These are phyloP conservation scores for Marsdenia floribunda DNA, from an alignment of 257 asterid genomes.

Conservation along the genomic window DNA sequence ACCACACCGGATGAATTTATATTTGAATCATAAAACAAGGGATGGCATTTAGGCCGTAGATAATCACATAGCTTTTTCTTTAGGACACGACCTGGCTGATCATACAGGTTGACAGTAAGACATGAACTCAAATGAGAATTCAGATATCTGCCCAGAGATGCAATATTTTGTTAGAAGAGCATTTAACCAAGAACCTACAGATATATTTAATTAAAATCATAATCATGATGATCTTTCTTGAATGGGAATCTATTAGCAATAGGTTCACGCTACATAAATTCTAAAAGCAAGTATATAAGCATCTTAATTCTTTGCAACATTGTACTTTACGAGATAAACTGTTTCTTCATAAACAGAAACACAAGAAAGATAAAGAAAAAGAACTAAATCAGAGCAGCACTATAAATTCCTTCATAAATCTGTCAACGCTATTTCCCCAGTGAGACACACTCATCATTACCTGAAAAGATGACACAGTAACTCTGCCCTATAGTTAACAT, in stretches of 20 bases:
- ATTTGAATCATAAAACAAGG: conserved; percentile 72
- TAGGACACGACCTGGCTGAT: conserved; percentile 44
- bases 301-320: background rate
- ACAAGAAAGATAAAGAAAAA: background rate
- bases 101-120: conserved; percentile 54
- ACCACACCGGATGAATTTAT: conserved; percentile 73
- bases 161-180: background rate
- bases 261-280: background rate
- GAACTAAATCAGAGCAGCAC: background rate
- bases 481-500: background rate
- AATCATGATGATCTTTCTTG: background rate
- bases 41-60: conserved; percentile 80
- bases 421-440: background rate
- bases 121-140: conserved; percentile 56
- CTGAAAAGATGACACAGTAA: background rate
- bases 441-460: background rate
- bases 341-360: background rate
- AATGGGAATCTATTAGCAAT: background rate
- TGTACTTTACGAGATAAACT: background rate
- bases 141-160: conserved; percentile 48
- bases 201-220: background rate
- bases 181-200: background rate
- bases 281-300: background rate
- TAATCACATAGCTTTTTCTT: conserved; percentile 48
- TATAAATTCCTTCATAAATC: background rate